Evolutionary conservation across 306 rosid genomes (phyloP), one percentile per base, ranked within the genome.

Genomic region (Gastrolobium bilobum): DNA sequence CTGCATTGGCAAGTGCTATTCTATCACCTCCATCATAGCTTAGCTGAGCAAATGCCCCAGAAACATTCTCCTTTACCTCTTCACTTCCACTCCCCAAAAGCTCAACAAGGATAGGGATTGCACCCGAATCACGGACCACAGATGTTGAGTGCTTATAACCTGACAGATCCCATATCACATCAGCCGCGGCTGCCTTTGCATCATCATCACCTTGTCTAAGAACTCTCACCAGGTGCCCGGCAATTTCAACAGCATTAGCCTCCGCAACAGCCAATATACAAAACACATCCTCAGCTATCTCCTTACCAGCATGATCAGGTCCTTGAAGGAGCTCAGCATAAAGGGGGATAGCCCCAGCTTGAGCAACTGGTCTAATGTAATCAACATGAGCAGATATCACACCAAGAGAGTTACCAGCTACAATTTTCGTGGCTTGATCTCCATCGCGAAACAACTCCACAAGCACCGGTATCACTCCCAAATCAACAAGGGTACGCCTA

Each of bases 281-380:
- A 71, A 88, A 78, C 8, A 65, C 83, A 61, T 85, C 87, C 82
- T 83, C 81, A 0, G 89, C 86, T 63, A 83, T 88, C 66, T 81
- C 91, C 83, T 47, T 86, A 34, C 91, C 91, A 34, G 51, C 29
- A 75, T 40, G 83, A 76, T 81, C 86, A 8, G 42, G 71, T 44
- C 91, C 91, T 79, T 46, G 46, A 70, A 88, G 86, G 62, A 88
- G 91, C 84, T 88, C 89, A 0, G 84, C 88, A 79, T 81, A 88
- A 40, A 88, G 81, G 35, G 85, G 78, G 35, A 86, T 78, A 51
- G 86, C 86, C 83, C 89, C 85, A 13, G 86, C 83, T 78, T 81
- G 71, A 71, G 77, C 82, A 79, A 86, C 75, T 5, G 50, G 84
- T 53, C 86, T 88, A 37, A 83, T 79, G 53, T 81, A 85, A 75